Conservation (phyloP, 441 rosid genomes). For the Rhodomyrtus psidioides region DNA sequence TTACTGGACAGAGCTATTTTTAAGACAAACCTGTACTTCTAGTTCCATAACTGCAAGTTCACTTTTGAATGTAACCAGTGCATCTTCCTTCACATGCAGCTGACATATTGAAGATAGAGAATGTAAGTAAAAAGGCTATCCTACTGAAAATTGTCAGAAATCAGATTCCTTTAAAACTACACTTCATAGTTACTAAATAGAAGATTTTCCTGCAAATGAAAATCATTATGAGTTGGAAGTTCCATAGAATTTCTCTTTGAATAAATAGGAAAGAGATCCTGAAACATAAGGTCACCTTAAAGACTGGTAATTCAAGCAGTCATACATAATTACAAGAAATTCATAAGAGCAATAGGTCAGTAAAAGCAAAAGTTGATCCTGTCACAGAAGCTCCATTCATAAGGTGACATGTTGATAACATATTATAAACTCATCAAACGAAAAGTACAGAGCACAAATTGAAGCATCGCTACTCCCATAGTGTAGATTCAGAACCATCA, state of each 20-base stretch:
- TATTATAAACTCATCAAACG: neutral
- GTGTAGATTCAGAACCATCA: neutral
- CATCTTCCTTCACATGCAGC: slow-evolving; percentile 53
- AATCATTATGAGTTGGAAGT: neutral
- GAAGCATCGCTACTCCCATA: neutral
- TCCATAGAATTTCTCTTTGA: neutral
- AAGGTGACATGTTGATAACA: neutral
- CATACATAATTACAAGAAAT: neutral
- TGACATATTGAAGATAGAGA: slow-evolving; percentile 14
- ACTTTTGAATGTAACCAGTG: slow-evolving; percentile 54
- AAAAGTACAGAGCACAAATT: neutral
- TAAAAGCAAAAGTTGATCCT: neutral
- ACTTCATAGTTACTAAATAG: neutral
- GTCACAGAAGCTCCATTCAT: neutral
- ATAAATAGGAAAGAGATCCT: neutral
- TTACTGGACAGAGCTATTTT: neutral
- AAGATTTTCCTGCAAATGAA: neutral
- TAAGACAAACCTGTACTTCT: slow-evolving; percentile 56
- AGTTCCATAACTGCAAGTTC: slow-evolving; percentile 79
- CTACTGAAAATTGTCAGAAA: neutral
- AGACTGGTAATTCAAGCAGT: neutral
- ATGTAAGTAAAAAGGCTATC: neutral
- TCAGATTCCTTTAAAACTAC: neutral
- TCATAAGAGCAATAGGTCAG: neutral
- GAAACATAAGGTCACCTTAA: neutral